phyloP scores from a whole-genome alignment of 306 rosid genomes.

The Prunus mume region DNA sequence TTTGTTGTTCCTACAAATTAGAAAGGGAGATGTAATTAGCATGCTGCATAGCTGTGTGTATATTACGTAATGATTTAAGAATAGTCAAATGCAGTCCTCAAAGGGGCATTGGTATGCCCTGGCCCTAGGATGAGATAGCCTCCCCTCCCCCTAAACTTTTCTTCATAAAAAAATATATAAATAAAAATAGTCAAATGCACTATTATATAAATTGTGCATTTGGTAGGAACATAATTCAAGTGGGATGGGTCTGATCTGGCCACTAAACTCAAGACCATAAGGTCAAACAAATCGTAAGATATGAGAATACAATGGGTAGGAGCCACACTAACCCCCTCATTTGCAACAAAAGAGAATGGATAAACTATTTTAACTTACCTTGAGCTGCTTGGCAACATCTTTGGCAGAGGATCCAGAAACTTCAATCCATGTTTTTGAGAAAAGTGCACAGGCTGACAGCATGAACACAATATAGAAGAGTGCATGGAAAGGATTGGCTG shows the following conservation, averaged over 20 bases:
- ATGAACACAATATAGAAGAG: constrained; percentile 85
- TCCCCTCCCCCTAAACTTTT: no score
- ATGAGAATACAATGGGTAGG: not conserved
- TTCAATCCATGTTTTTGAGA: constrained; percentile 97
- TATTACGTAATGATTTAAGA: not conserved
- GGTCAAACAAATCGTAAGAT: not conserved
- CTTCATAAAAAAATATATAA: no score
- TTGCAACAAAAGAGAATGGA: not conserved
- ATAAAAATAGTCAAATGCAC: no score
- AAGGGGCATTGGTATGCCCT: no score
- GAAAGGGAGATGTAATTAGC: not conserved
- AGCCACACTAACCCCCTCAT: not conserved
- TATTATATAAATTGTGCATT: not conserved
- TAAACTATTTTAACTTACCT: constrained; percentile 35
- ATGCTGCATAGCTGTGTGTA: not conserved
- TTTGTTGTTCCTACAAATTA: constrained; percentile 85
- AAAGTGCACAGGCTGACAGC: constrained; percentile 87
- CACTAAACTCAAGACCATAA: not conserved
- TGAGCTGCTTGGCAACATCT: constrained; percentile 93
- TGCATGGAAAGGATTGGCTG: constrained; percentile 95
- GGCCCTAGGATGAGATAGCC: no score
- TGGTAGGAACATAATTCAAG: not conserved
- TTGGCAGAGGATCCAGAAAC: constrained; percentile 95
- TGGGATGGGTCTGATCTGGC: not conserved
- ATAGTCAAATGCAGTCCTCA: not conserved